These are phyloP conservation scores for Quercus glauca DNA, from an alignment of 306 rosid species.

Conservation along the genomic window DNA sequence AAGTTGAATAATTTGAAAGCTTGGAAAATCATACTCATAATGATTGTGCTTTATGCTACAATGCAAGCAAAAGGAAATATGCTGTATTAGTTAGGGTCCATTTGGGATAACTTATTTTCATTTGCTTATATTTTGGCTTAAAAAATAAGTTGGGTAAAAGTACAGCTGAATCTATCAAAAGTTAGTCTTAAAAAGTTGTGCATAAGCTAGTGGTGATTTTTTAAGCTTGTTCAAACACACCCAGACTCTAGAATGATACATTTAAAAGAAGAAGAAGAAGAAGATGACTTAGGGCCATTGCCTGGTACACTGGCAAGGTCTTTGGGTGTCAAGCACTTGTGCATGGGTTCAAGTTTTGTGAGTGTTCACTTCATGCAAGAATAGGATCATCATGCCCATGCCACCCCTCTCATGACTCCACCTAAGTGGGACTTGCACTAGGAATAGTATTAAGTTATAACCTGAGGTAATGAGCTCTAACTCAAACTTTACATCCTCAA, in stretches of 20 bases:
- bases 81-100: not conserved
- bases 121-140: too few species aligned
- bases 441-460: too few species aligned
- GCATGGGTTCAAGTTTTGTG: not conserved
- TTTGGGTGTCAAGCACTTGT: not conserved
- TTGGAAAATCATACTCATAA: not conserved
- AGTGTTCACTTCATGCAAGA: not conserved
- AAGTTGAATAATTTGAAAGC: not conserved
- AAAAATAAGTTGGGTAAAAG: too few species aligned
- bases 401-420: not conserved
- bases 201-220: too few species aligned
- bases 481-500: too few species aligned
- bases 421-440: not conserved
- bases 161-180: too few species aligned
- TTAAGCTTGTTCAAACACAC: too few species aligned
- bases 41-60: not conserved
- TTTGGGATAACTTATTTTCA: too few species aligned
- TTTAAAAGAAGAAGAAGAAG: too few species aligned
- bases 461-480: too few species aligned
- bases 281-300: not conserved
- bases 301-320: not conserved
- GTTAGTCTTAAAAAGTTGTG: too few species aligned
- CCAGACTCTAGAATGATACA: too few species aligned
- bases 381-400: not conserved
- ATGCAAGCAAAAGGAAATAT: not conserved